A percentile compares a stretch with the other conserved stretches of the same genome.
These are phyloP conservation scores for Monosporascus sp. DNA, from an alignment of 2,329 filamentous ascomycete species.

Conservation along the genomic window DNA sequence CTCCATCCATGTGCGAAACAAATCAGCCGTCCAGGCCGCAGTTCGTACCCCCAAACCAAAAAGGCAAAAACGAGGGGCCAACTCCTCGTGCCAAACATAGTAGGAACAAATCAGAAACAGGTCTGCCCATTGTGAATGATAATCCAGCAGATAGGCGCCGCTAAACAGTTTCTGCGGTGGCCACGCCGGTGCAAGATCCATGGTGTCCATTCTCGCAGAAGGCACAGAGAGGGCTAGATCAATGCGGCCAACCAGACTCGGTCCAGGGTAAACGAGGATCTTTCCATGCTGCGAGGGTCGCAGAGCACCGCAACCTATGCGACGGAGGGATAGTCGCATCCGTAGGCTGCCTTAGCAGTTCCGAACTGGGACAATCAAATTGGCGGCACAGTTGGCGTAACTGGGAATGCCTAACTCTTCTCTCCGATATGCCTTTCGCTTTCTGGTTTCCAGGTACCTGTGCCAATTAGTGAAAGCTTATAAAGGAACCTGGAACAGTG, in stretches of 20 bases:
- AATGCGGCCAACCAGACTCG: neutral
- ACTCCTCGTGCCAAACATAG: neutral
- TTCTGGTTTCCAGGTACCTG: constrained; percentile 74
- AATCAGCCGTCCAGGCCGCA: neutral
- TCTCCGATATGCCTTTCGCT: constrained; percentile 64
- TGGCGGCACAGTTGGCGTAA: constrained; percentile 6
- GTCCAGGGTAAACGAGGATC: too few species aligned
- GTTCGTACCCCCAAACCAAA: neutral
- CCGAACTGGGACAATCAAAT: too few species aligned
- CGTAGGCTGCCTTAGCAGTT: too few species aligned
- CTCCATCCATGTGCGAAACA: neutral
- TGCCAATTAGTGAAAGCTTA: neutral
- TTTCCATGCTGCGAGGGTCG: too few species aligned
- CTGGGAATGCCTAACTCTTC: constrained; percentile 20
- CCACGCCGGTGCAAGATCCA: neutral
- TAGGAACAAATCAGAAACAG: neutral
- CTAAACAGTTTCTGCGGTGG: neutral
- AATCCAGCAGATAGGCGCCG: neutral
- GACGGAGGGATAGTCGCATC: too few species aligned
- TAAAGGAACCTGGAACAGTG: neutral
- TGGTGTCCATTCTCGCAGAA: too few species aligned
- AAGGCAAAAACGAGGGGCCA: neutral
- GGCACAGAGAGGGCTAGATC: neutral
- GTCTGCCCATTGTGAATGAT: neutral
- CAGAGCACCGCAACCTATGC: too few species aligned